Base-by-base conservation (phyloP, 371 early-diverging fungal genomes). In the Parasitella parasitica region DNA sequence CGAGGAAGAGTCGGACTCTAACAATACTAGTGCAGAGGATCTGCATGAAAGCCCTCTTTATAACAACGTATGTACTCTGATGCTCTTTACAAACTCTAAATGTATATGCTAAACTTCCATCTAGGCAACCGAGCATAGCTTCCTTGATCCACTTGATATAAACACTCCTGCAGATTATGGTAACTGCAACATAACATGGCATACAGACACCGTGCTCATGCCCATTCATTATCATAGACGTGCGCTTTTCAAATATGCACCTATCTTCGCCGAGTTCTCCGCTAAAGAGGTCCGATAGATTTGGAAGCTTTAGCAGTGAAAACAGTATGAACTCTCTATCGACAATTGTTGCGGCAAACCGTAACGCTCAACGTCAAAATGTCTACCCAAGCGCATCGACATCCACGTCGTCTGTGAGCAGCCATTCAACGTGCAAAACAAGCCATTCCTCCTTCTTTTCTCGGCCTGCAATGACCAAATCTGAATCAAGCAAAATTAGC, bases 251-350 rank as follows among this genome's bases (percentile, higher is more conserved):
- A 46, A n/a, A 28, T 32, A 24, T 41, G 30, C 43, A 46, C 5
- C 24, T 26, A 15, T 48, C 62, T 36, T 43, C 54, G 16, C 54
- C 32, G n/a, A n/a, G n/a, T 32, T 3, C 48, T 55, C 48, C 27
- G 5, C 24, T 11, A 27, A 24, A 55, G 3, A 51, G 54, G 27
- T 39, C 38, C 26, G n/a, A 63, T 27, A 35, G 68, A 50, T 68
- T 63, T 9, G 56, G 63, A 8, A 68, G 68, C 36, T 53, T 67
- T 6, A 63, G 68, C 4, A 67, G 68, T 11, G 68, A 68, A n/a
- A 54, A 54, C 8, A 68, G 68, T 13, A 27, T 54, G 11, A 63
- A 68, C 36, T 68, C 68, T 0, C 54, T 50, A 30, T 63, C 60
- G 0, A 66, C 67, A 6, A 57, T 66, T 20, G 63, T 56, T 20